Evolutionary conservation across 352 stramenopile species (phyloP).

Genomic region (Globisporangium carolinianum): DNA sequence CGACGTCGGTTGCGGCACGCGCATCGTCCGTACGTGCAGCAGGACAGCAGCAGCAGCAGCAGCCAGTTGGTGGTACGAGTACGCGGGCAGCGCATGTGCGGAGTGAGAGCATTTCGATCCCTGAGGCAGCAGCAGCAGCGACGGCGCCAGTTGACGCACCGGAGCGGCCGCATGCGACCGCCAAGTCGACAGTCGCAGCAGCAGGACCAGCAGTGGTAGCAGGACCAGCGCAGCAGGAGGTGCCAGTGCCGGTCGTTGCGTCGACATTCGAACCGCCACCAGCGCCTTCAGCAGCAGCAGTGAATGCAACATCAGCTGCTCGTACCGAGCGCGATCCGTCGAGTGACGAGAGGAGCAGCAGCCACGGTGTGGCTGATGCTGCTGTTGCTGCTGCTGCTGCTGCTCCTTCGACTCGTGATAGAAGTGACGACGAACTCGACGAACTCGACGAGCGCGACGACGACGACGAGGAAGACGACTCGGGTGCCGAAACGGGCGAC

Average conservation of each 20-base stretch:
- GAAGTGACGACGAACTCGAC: constrained; percentile 5
- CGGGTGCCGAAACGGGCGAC: constrained; percentile 14
- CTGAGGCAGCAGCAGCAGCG: constrained; percentile 17
- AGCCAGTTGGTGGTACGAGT: neutral
- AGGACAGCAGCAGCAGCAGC: constrained; percentile 12
- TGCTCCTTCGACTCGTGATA: too few species aligned
- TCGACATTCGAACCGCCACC: constrained; percentile 1
- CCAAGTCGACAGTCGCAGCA: constrained; percentile 1
- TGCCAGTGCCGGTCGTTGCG: too few species aligned
- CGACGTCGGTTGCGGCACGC: constrained; percentile 21
- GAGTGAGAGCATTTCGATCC: constrained; percentile 58
- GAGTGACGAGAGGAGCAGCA: neutral
- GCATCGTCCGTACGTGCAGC: constrained; percentile 8
- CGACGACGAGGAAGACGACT: constrained; percentile 1
- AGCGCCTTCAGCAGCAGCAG: constrained; percentile 5
- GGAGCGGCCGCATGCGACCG: constrained; percentile 1
- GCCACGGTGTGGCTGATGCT: too few species aligned
- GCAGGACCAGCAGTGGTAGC: neutral
- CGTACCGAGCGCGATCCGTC: neutral
- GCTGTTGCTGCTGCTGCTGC: too few species aligned
- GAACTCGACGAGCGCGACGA: constrained; percentile 20
- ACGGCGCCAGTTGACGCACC: constrained; percentile 18
- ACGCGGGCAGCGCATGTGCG: constrained; percentile 15
- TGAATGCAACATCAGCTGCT: neutral
- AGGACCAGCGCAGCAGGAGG: too few species aligned